Conservation (phyloP, 495 filamentous ascomycete genomes). For the Lineolata rhizophorae region DNA sequence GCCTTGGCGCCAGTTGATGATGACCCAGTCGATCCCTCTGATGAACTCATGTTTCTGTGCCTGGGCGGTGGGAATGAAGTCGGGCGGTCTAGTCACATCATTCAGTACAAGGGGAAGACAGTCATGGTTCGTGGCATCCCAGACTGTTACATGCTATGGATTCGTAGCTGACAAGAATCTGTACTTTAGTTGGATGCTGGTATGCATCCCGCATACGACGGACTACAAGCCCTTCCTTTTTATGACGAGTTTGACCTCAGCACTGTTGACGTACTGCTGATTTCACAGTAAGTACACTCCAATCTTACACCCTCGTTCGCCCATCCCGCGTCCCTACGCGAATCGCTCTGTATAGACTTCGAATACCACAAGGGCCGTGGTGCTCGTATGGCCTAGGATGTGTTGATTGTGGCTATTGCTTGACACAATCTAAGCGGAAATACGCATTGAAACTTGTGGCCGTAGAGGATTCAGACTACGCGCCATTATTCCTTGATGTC, state of each 20-base stretch:
- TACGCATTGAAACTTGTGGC: no score
- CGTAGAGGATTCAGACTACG: no score
- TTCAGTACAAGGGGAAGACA: constrained; percentile 97
- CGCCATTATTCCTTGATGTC: no score
- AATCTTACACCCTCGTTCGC: no score
- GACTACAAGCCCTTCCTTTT: constrained; percentile 79
- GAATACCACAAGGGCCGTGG: no score
- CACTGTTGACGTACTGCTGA: constrained; percentile 86
- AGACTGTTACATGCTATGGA: no score
- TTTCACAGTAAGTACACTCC: constrained; percentile 67
- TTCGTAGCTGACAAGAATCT: not conserved
- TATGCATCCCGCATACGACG: constrained; percentile 92
- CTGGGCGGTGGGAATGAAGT: constrained; percentile 94
- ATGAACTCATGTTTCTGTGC: constrained; percentile 83
- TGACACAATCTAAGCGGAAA: no score
- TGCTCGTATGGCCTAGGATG: no score
- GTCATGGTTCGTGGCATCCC: constrained; percentile 52
- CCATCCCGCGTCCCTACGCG: no score
- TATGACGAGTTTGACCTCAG: constrained; percentile 97
- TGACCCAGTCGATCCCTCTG: constrained; percentile 29
- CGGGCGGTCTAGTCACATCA: constrained; percentile 87
- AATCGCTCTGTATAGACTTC: no score
- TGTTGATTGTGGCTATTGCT: no score
- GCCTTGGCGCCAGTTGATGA: constrained; percentile 16
- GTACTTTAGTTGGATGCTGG: constrained; percentile 68